These are phyloP conservation scores for Ephemerocybe angulata DNA, from an alignment of 768 basidiomycete species.

Conservation along the genomic window DNA sequence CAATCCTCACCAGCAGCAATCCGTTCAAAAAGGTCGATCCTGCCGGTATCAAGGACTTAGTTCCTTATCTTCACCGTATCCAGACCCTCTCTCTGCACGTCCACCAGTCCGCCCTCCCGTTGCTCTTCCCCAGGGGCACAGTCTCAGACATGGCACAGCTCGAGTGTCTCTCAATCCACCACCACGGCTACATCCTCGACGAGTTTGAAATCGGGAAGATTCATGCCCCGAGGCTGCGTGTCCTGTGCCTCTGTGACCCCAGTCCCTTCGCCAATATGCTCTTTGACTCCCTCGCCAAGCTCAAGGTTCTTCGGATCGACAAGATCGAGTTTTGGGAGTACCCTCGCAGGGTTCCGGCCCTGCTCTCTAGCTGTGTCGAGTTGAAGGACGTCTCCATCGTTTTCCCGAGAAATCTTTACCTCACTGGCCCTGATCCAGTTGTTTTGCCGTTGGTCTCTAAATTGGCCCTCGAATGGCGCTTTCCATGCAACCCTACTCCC, in stretches of 20 bases:
- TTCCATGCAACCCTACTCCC: constrained; percentile 12
- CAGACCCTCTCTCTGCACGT: constrained; percentile 14
- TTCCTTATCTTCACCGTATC: constrained; percentile 15
- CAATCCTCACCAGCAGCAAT: constrained; percentile 2
- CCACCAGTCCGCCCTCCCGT: constrained; percentile 12
- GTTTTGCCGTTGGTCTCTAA: constrained; percentile 13
- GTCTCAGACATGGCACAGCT: constrained; percentile 13
- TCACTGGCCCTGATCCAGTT: constrained; percentile 10
- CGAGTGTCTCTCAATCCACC: constrained; percentile 12
- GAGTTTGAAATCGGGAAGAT: constrained; percentile 8
- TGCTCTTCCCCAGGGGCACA: constrained; percentile 10
- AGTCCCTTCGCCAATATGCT: constrained; percentile 16
- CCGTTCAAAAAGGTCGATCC: constrained; percentile 7
- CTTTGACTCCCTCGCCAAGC: not conserved
- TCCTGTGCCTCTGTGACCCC: constrained; percentile 17
- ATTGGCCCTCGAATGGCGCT: constrained; percentile 16
- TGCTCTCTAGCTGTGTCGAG: constrained; percentile 15
- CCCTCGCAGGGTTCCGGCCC: constrained; percentile 14
- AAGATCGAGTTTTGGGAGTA: constrained; percentile 14
- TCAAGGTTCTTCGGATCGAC: constrained; percentile 12
- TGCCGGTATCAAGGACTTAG: constrained; percentile 9
- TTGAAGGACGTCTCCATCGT: constrained; percentile 16
- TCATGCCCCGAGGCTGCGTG: constrained; percentile 14
- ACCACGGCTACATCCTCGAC: constrained; percentile 11
- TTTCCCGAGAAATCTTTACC: constrained; percentile 16